Base-by-base conservation (phyloP, 2,329 filamentous ascomycete genomes). In the Talaromyces sp. region DNA sequence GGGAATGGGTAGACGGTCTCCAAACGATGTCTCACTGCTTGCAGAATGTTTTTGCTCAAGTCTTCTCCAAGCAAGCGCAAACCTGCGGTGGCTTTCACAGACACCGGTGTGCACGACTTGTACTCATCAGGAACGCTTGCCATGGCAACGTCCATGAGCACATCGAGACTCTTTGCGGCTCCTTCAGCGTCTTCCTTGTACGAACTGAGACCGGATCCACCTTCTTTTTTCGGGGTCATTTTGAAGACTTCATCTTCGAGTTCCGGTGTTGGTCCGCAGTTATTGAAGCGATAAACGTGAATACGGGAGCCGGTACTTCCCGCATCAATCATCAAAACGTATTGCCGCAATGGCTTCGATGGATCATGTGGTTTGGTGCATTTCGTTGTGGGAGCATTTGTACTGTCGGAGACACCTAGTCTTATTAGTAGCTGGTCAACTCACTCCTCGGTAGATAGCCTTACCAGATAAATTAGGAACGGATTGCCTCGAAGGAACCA, bases 221-320 rank as follows among this genome's bases (percentile, higher is more conserved):
- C 92, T 63, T 91, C 86, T 71, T 86, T 88, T 85, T 92, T 94
- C 76, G 91, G 88, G 11, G 93, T 98, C 90, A 93, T 93, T 83
- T 94, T 89, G 80, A 99, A 99, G 66, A 91, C 86, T 77, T 99
- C 95, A 75, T 88, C 83, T 81, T 99, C 95, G 60, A 99, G 86
- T 80, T 97, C 93, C 29, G 95, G 95, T n/a, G 93, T 93, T 7
- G 92, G 82, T 13, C 93, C 95, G 81, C 94, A 99, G 83, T 98
- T 98, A 85, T 98, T 98, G 87, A 98, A 99, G 76, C 93, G 91
- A 85, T 97, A 99, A 67, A 98, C 93, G 82, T 99, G 96, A 76
- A 99, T 97, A 72, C 95, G 91, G 67, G 95, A 98, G 67, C 95
- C 95, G 63, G 95, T 98, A 83, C 93, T 98, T 72, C 95, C 95